Percentiles rank a stretch among this genome's conserved stretches.
Evolutionary conservation across 257 asterid genomes (phyloP).

Genomic region (Lavandula angustifolia): DNA sequence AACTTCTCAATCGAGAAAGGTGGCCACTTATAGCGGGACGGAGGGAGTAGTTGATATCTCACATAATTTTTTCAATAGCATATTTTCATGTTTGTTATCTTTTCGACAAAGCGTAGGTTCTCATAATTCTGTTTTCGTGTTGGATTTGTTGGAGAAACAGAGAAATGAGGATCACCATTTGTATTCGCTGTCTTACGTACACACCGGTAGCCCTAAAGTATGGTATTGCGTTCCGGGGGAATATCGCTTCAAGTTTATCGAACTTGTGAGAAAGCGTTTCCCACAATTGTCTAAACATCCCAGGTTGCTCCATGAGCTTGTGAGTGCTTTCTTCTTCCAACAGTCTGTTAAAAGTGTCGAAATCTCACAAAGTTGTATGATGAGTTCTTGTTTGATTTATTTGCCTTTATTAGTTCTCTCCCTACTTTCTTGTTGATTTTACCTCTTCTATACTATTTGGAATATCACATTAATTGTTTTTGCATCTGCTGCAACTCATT

Average conservation of each 20-base stretch:
- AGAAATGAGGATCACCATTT: constrained; percentile 73
- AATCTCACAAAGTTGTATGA: neutral
- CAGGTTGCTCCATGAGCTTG: constrained; percentile 58
- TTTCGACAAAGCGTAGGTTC: constrained; percentile 28
- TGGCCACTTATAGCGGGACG: too few species aligned
- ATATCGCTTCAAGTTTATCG: constrained; percentile 59
- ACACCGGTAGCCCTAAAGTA: constrained; percentile 65
- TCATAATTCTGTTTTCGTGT: constrained; percentile 33
- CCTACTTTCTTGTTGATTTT: too few species aligned
- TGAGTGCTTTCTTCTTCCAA: constrained; percentile 42
- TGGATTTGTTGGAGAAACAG: constrained; percentile 51
- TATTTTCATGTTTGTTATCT: constrained; percentile 2
- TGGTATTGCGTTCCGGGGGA: constrained; percentile 79
- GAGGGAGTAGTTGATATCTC: too few species aligned
- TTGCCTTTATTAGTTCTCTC: neutral
- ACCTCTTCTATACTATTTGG: neutral
- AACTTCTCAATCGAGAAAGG: too few species aligned
- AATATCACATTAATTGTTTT: constrained; percentile 9
- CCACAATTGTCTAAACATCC: constrained; percentile 56
- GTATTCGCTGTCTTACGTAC: constrained; percentile 72
- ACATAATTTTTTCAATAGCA: neutral
- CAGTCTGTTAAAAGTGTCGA: neutral
- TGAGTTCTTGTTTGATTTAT: neutral
- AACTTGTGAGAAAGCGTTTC: constrained; percentile 54
- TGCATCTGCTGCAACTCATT: constrained; percentile 4